Percentiles rank a stretch among this genome's conserved stretches.
Evolutionary conservation across 2,329 filamentous ascomycete genomes (phyloP).

Genomic region (Scedosporium aurantiacum): DNA sequence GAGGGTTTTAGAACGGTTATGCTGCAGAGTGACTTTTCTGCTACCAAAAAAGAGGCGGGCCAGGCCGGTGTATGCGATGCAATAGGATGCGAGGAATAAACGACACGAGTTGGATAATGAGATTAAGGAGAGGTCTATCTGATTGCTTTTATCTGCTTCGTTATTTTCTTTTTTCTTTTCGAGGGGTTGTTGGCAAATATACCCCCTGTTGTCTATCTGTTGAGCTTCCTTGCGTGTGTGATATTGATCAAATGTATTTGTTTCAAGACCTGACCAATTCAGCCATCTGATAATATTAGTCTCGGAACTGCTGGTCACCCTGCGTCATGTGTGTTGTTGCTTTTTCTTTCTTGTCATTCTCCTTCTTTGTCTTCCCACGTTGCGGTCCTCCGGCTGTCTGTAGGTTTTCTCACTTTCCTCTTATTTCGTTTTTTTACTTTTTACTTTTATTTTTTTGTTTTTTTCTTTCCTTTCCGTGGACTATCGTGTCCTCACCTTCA

Average conservation of each 20-base stretch:
- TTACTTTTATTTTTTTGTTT: neutral
- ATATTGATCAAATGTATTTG: too few relatives aligned
- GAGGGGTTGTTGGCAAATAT: too few relatives aligned
- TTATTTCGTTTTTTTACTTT: neutral
- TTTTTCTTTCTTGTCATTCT: neutral
- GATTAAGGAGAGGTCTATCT: neutral
- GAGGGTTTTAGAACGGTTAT: neutral
- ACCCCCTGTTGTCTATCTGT: neutral
- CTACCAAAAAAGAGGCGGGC: neutral
- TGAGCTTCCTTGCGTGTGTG: neutral
- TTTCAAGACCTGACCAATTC: too few relatives aligned
- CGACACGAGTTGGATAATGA: neutral
- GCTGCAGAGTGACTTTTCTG: conserved; percentile 1
- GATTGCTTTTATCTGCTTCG: too few relatives aligned
- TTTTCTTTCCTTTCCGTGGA: neutral
- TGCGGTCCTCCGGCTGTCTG: too few relatives aligned
- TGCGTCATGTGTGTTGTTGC: neutral
- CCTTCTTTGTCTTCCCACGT: neutral
- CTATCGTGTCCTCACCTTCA: too few relatives aligned
- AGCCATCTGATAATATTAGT: too few relatives aligned
- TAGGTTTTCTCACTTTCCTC: neutral
- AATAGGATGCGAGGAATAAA: too few relatives aligned
- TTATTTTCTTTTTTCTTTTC: neutral
- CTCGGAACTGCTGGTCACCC: too few relatives aligned
- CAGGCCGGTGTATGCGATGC: too few relatives aligned